Evolutionary conservation across 2,329 filamentous ascomycete species (phyloP).

Genomic region (Aspergillus melleus): DNA sequence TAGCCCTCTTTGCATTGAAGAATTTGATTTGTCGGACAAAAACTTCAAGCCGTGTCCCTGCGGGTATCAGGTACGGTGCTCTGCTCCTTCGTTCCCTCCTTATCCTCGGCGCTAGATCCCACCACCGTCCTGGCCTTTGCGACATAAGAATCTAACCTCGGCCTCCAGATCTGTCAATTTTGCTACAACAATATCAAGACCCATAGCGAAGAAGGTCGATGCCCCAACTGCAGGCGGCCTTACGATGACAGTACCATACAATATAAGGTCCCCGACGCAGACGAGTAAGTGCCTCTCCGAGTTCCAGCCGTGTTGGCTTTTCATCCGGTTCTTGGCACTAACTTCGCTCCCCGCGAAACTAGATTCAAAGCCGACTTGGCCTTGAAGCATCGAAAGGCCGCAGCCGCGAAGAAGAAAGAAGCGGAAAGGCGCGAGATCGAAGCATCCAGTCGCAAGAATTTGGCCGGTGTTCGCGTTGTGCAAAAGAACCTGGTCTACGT

Average conservation of each 20-base stretch:
- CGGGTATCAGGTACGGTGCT: conserved; percentile 80
- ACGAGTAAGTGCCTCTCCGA: conserved; percentile 72
- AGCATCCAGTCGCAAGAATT: conserved; percentile 90
- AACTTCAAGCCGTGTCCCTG: conserved; percentile 97
- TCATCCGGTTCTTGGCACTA: conserved; percentile 21
- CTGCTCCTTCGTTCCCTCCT: neutral
- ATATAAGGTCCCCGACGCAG: conserved; percentile 90
- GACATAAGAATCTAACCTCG: conserved; percentile 11
- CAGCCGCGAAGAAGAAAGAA: conserved; percentile 87
- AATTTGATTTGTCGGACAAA: conserved; percentile 95
- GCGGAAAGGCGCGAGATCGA: conserved; percentile 95
- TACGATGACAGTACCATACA: conserved; percentile 98
- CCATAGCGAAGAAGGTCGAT: conserved; percentile 89
- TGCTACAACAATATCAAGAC: conserved; percentile 99
- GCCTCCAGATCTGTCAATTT: conserved; percentile 88
- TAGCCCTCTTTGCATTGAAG: conserved; percentile 97
- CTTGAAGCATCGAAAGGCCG: conserved; percentile 85
- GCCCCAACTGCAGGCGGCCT: conserved; percentile 91
- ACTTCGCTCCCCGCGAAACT: conserved; percentile 16
- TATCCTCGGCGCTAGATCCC: conserved; percentile 1
- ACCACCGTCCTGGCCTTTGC: conserved; percentile 9
- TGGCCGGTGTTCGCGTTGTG: conserved; percentile 91
- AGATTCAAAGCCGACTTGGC: conserved; percentile 54
- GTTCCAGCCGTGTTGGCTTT: neutral
- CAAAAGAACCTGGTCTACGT: conserved; percentile 99